These are phyloP conservation scores for Colletotrichum paranaense DNA, from an alignment of 2,329 filamentous ascomycete species.

Conservation along the genomic window DNA sequence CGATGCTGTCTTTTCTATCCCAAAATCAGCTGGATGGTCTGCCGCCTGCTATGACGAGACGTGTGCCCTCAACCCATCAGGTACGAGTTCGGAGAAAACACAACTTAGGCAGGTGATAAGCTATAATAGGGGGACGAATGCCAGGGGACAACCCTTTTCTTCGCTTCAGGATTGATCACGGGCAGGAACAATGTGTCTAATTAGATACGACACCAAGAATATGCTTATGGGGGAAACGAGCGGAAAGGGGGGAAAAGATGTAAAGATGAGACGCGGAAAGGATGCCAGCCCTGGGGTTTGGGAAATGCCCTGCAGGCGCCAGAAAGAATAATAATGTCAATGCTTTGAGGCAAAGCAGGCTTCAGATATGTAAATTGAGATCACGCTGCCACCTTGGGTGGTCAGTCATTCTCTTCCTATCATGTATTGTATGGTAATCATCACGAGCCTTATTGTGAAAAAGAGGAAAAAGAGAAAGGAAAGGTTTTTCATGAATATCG, in stretches of 20 bases:
- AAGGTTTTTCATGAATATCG: slow-evolving; percentile 35
- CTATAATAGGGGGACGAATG: not conserved
- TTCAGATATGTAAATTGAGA: slow-evolving; percentile 72
- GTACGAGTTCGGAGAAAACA: not conserved
- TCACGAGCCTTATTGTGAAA: slow-evolving; percentile 64
- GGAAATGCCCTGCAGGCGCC: slow-evolving; percentile 6
- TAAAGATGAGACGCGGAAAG: slow-evolving; percentile 31
- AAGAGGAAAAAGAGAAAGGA: slow-evolving; percentile 43
- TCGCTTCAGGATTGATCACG: not conserved
- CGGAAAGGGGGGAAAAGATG: slow-evolving; percentile 16
- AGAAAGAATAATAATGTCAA: not conserved
- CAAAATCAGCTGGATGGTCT: not conserved
- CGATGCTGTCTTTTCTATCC: not conserved
- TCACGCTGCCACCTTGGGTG: slow-evolving; percentile 63
- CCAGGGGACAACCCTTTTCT: not conserved
- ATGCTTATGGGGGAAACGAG: not conserved
- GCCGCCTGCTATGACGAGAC: not conserved
- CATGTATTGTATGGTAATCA: slow-evolving; percentile 68
- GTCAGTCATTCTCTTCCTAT: slow-evolving; percentile 78
- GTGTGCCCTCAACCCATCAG: not conserved
- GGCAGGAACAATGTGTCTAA: not conserved
- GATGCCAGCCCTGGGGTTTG: not conserved
- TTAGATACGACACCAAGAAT: not conserved
- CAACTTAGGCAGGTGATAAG: not conserved
- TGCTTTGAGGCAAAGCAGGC: slow-evolving; percentile 46